Percentiles rank a stretch among this genome's conserved stretches.
Evolutionary conservation across 2,329 filamentous ascomycete genomes (phyloP).

Genomic region (Plectosphaerella cucumerina): DNA sequence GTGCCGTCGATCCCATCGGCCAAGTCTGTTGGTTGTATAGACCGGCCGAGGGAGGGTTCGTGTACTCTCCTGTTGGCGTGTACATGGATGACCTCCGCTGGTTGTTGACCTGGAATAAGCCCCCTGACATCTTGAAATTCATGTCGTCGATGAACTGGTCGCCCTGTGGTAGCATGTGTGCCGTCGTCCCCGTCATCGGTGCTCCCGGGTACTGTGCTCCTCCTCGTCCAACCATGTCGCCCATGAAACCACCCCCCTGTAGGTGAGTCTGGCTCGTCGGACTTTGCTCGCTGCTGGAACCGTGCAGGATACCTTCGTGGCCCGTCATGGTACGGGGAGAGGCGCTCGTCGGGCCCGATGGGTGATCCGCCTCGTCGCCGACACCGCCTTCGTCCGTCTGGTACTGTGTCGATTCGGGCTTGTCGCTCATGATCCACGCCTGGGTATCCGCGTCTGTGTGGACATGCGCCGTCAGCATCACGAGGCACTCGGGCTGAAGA

Average conservation of each 20-base stretch:
- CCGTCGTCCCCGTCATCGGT: conserved; percentile 26
- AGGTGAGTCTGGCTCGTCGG: conserved; percentile 20
- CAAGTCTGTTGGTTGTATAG: conserved; percentile 40
- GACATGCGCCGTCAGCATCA: conserved; percentile 7
- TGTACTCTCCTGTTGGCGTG: conserved; percentile 38
- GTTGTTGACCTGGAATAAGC: conserved; percentile 30
- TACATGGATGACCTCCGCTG: conserved; percentile 43
- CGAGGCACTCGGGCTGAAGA: background rate
- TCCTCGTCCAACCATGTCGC: conserved; percentile 39
- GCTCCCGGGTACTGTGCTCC: background rate
- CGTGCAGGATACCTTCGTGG: conserved; percentile 27
- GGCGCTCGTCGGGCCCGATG: conserved; percentile 25
- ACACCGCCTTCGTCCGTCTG: conserved; percentile 41
- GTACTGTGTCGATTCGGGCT: conserved; percentile 42
- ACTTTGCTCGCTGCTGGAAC: conserved; percentile 30
- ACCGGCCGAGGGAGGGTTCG: conserved; percentile 28
- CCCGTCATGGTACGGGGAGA: conserved; percentile 28
- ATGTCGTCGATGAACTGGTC: conserved; percentile 40
- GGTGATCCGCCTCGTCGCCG: conserved; percentile 38
- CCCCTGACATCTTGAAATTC: conserved; percentile 9
- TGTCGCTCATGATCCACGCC: conserved; percentile 48
- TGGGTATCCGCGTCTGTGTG: conserved; percentile 40
- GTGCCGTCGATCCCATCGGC: conserved; percentile 37
- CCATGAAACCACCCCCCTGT: conserved; percentile 31
- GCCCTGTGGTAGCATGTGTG: conserved; percentile 37